Conservation (phyloP, 345 rosid genomes). For the Cardiospermum halicacabum region DNA sequence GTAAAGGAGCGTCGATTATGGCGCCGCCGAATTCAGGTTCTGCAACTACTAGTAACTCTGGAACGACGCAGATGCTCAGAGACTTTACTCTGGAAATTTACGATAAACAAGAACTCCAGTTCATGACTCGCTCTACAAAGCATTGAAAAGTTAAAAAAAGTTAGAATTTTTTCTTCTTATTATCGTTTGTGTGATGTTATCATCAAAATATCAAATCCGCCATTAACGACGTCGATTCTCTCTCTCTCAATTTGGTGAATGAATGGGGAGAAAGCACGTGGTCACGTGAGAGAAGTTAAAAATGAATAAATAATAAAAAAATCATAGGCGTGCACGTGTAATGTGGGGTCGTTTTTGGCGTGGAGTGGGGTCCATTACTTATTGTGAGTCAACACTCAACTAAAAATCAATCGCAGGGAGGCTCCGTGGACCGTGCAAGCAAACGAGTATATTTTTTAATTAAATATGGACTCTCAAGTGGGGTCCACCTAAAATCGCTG, state of each 20-base stretch:
- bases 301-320: too few relatives aligned
- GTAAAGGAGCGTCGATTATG: constrained; percentile 36
- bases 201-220: constrained; percentile 15
- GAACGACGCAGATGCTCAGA: constrained; percentile 52
- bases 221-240: constrained; percentile 11
- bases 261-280: constrained; percentile 44
- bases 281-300: constrained; percentile 35
- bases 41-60: constrained; percentile 14
- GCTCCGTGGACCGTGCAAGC: constrained; percentile 32
- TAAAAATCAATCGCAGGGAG: not conserved
- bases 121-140: constrained; percentile 54
- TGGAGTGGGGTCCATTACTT: constrained; percentile 32
- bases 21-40: constrained; percentile 60
- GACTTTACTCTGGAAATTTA: constrained; percentile 73
- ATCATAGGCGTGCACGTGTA: constrained; percentile 61
- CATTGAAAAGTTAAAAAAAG: constrained; percentile 20
- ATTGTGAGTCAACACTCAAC: constrained; percentile 52
- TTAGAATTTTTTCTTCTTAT: too few relatives aligned
- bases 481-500: constrained; percentile 20
- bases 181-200: too few relatives aligned
- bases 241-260: not conserved
- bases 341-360: constrained; percentile 41
- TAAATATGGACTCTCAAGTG: not conserved
- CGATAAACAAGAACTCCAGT: constrained; percentile 68
- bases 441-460: not conserved